phyloP scores from a whole-genome alignment of 768 basidiomycete species.

The Russula earlei region DNA sequence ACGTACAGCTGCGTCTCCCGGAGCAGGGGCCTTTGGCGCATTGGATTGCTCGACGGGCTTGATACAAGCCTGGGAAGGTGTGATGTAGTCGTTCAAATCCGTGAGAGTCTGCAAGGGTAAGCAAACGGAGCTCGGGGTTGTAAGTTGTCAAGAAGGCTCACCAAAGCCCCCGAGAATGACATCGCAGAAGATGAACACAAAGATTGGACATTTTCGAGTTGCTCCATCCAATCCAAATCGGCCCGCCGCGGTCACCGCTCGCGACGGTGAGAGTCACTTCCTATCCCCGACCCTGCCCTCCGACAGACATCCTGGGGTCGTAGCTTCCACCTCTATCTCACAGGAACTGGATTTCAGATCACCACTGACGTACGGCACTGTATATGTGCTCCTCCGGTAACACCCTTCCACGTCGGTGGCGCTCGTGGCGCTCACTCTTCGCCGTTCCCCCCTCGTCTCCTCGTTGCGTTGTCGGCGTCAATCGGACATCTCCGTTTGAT shows the following conservation, averaged over 20 bases:
- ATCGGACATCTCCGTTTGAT: neutral
- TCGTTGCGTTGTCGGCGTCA: neutral
- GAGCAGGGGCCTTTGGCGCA: slow-evolving; percentile 28
- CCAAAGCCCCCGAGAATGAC: slow-evolving; percentile 16
- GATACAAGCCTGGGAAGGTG: slow-evolving; percentile 94
- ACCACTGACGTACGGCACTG: no score
- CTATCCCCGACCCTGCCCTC: no score
- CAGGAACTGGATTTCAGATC: no score
- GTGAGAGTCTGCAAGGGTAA: slow-evolving; percentile 57
- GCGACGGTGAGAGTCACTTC: no score
- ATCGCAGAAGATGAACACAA: neutral
- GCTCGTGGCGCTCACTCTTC: no score
- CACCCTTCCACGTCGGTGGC: no score
- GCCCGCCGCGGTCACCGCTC: no score
- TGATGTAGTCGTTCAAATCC: slow-evolving; percentile 95
- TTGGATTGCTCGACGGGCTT: slow-evolving; percentile 73
- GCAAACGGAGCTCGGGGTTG: neutral
- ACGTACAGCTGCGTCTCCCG: slow-evolving; percentile 36
- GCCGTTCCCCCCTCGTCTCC: neutral
- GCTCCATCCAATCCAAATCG: neutral
- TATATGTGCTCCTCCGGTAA: no score
- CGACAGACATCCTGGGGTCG: no score
- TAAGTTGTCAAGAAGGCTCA: neutral
- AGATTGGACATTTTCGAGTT: neutral
- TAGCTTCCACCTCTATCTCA: no score